phyloP scores from a whole-genome alignment of 257 asterid species.

The Fraxinus cuspidata region DNA sequence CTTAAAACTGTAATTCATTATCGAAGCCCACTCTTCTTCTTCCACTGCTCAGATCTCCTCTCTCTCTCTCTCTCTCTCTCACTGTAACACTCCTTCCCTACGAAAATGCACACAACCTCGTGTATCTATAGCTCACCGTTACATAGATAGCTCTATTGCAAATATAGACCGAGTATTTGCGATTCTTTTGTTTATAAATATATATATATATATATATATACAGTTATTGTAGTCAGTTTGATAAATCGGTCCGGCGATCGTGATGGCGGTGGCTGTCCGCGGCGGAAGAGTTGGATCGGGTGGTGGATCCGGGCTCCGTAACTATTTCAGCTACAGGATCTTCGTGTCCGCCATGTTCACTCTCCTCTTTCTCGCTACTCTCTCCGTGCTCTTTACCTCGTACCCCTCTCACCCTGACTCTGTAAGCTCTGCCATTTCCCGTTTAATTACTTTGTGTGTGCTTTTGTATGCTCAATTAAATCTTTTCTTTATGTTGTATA shows the following conservation, averaged over 20 bases:
- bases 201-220: not conserved
- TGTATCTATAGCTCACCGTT: not conserved
- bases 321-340: conserved; percentile 49
- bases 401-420: conserved; percentile 34
- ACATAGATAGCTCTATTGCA: not conserved
- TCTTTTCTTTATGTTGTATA: not conserved
- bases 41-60: not conserved
- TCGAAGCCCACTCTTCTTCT: not conserved
- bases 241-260: not conserved
- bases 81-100: not conserved
- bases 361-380: conserved; percentile 47
- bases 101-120: not conserved
- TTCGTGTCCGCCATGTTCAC: conserved; percentile 51
- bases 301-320: conserved; percentile 46
- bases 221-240: not conserved
- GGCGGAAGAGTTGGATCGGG: conserved; percentile 44
- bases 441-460: not conserved
- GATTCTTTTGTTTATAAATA: not conserved
- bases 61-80: not conserved
- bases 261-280: conserved; percentile 56
- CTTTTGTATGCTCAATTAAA: not conserved
- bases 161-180: not conserved
- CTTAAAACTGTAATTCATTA: not conserved
- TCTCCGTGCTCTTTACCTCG: conserved; percentile 53
- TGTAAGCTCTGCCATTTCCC: conserved; percentile 27